Conservation (phyloP, 2,329 filamentous ascomycete genomes). For the Apiospora aurea region DNA sequence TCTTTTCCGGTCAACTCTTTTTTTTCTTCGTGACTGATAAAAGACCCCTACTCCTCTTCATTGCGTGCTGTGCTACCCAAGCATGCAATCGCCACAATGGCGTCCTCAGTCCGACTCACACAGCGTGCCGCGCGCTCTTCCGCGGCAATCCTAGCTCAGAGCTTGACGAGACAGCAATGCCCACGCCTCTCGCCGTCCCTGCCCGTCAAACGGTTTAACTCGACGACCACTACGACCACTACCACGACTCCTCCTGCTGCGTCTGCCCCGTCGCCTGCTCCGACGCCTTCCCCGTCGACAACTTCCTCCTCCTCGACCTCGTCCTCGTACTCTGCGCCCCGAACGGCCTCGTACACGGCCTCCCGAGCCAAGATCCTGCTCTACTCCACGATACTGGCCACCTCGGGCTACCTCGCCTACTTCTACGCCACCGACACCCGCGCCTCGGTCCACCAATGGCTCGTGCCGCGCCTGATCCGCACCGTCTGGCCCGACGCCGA, state of each 20-base stretch:
- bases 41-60: neutral
- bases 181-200: neutral
- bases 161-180: constrained; percentile 12
- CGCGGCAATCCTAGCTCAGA: neutral
- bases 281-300: neutral
- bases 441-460: constrained; percentile 72
- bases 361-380: constrained; percentile 45
- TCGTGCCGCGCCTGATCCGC: constrained; percentile 71
- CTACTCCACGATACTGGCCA: constrained; percentile 50
- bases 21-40: neutral
- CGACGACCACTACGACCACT: neutral
- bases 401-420: constrained; percentile 58
- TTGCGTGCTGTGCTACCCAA: constrained; percentile 1
- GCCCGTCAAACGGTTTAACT: constrained; percentile 14
- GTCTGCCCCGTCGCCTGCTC: neutral
- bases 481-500: constrained; percentile 78
- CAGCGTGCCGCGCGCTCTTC: constrained; percentile 21
- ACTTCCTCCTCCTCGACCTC: constrained; percentile 12
- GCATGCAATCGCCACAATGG: constrained; percentile 23
- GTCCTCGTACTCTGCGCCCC: neutral
- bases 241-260: constrained; percentile 10
- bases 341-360: neutral
- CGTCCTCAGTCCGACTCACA: constrained; percentile 22
- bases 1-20: neutral
- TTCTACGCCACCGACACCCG: constrained; percentile 79